A percentile compares a stretch with the other conserved stretches of the same genome.
Evolutionary conservation across 2,329 filamentous ascomycete species (phyloP).

Genomic region (Nigrospora oryzae): DNA sequence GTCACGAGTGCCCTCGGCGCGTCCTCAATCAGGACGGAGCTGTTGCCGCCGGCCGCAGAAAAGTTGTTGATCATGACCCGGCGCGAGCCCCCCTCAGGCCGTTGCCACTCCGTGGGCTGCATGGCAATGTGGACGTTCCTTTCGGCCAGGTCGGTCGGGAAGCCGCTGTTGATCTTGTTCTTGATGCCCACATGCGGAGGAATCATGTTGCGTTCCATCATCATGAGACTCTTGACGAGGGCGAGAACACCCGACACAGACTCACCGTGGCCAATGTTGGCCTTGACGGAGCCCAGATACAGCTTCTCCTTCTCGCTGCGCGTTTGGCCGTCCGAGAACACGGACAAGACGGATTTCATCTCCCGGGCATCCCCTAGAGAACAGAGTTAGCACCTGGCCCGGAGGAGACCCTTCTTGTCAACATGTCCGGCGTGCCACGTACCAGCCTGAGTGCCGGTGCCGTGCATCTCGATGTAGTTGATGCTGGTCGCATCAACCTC

Average conservation of each 20-base stretch:
- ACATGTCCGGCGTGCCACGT: too few species aligned
- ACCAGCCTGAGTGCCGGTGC: slow-evolving; percentile 63
- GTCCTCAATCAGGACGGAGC: slow-evolving; percentile 40
- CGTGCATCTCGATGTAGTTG: slow-evolving; percentile 60
- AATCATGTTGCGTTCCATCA: slow-evolving; percentile 30
- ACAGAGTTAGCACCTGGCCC: too few species aligned
- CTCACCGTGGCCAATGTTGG: slow-evolving; percentile 38
- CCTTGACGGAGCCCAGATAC: slow-evolving; percentile 37
- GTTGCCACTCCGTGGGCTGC: slow-evolving; percentile 23
- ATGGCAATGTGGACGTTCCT: slow-evolving; percentile 29
- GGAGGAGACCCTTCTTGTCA: too few species aligned
- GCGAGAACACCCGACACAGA: slow-evolving; percentile 27
- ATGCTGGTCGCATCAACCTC: slow-evolving; percentile 46
- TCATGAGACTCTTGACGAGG: slow-evolving; percentile 35
- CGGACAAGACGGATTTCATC: slow-evolving; percentile 50
- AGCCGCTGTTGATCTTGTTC: slow-evolving; percentile 31
- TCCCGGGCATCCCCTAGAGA: slow-evolving; percentile 61
- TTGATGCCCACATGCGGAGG: slow-evolving; percentile 41
- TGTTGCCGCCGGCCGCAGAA: slow-evolving; percentile 50
- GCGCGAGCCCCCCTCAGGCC: slow-evolving; percentile 7
- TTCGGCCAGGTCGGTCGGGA: slow-evolving; percentile 29
- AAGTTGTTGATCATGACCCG: slow-evolving; percentile 39
- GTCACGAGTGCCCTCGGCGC: slow-evolving; percentile 9
- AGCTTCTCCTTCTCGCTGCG: slow-evolving; percentile 28
- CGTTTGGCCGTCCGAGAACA: slow-evolving; percentile 34